Percentiles rank a stretch among this genome's conserved stretches.
Conservation (phyloP, 202 grass and related monocot species). For the Schoenoplectus tabernaemontani region DNA sequence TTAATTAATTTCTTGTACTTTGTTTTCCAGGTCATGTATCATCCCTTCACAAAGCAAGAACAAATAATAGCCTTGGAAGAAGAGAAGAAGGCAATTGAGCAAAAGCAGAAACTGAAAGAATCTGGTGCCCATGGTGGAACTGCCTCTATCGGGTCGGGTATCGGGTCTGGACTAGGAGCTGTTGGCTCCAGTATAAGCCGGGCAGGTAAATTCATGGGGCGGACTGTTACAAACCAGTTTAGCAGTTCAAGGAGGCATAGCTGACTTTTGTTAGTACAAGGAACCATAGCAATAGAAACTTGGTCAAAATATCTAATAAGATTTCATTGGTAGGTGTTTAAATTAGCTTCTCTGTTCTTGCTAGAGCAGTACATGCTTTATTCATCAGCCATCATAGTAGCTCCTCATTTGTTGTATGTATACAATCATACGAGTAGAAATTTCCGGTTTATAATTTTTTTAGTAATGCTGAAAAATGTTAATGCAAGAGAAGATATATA, state of each 20-base stretch:
- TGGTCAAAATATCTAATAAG: not conserved
- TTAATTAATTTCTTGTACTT: not conserved
- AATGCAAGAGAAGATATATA: not conserved
- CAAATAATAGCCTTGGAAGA: constrained; percentile 60
- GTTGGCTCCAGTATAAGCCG: constrained; percentile 61
- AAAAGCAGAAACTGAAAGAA: constrained; percentile 58
- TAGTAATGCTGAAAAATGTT: not conserved
- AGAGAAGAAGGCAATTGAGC: constrained; percentile 67
- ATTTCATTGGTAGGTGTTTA: constrained; percentile 6
- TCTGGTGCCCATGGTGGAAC: constrained; percentile 40
- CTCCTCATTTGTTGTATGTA: constrained; percentile 15
- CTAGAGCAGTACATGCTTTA: too few relatives aligned
- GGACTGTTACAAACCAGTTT: constrained; percentile 64
- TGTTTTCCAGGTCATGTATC: constrained; percentile 50
- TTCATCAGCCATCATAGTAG: too few relatives aligned
- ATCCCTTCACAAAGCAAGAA: constrained; percentile 68
- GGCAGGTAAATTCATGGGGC: constrained; percentile 69
- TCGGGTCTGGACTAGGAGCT: constrained; percentile 48
- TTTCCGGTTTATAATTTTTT: not conserved
- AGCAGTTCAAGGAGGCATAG: constrained; percentile 61
- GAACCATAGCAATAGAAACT: constrained; percentile 1
- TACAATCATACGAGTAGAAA: not conserved
- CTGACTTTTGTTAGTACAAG: constrained; percentile 24
- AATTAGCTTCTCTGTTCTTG: constrained; percentile 9
- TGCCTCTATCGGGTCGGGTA: constrained; percentile 54